Evolutionary conservation across 2,329 filamentous ascomycete species (phyloP), one percentile per base, ranked within the genome.

Genomic region (Thielaviopsis populi): DNA sequence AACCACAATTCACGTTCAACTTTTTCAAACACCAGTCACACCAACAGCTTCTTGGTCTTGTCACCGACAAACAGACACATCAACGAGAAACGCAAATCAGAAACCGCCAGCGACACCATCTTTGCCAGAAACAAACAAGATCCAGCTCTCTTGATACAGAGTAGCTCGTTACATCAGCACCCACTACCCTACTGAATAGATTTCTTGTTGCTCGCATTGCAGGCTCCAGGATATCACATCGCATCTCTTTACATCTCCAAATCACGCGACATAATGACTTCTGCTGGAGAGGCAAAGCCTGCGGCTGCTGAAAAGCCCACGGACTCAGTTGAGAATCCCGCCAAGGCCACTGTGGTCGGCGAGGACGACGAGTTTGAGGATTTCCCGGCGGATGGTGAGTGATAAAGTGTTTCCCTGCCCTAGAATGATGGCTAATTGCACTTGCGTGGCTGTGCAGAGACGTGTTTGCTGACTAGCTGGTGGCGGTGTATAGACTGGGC

Each of bases 351-450:
- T 13, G 59, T 53, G 8, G 81, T 97, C 33, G 94, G 96, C 75
- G 94, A 99, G 74, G 94, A 99, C 72, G 94, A 99, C 75, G 94
- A 99, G 78, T 99, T 99, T 71, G 94, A 99, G 74, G 94, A 99
- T 75, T 99, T 99, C 72, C 94, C 94, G 30, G 88, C 95, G 64
- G 92, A 99, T 77, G 91, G 94, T 96, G 76, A 50, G 78, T 72
- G 15, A 3, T 59, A 15, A 10, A 41, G 10, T 33, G 40, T 37
- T 19, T 33, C 24, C 17, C 19, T 42, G 22, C 46, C 41, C 10
- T 13, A 2, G 8, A 27, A 30, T 8, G 33, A 37, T 8, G 4
- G 53, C 37, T n/a, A 4, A 27, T 24, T 5, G 10, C 2, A 6
- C 48, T 1, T 17, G 15, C n/a, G 60, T 46, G 2, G 54, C 11